phyloP scores from a whole-genome alignment of 768 basidiomycete genomes.

The Daedaleopsis nitida region DNA sequence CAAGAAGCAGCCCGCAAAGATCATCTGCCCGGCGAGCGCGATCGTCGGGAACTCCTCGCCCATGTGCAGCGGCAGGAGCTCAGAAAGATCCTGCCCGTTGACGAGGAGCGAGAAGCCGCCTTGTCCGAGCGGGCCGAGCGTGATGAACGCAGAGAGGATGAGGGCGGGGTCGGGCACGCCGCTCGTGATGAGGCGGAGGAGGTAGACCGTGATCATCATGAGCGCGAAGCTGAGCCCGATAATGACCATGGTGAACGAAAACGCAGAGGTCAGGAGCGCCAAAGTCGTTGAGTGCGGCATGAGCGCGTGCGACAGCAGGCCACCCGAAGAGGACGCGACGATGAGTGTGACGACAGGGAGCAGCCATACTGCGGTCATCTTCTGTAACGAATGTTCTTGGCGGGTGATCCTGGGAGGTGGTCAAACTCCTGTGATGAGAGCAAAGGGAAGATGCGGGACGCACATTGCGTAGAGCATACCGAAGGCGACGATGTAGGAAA shows the following conservation, averaged over 20 bases:
- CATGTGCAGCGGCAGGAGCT: conserved; percentile 36
- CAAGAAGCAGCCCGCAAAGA: conserved; percentile 48
- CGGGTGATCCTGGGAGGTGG: conserved; percentile 40
- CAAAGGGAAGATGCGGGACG: conserved; percentile 16
- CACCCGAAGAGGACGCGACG: conserved; percentile 55
- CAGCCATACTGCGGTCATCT: conserved; percentile 49
- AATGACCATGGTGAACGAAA: conserved; percentile 46
- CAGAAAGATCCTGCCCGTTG: conserved; percentile 40
- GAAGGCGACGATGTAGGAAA: conserved; percentile 46
- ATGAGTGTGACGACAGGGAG: conserved; percentile 54
- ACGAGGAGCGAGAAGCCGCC: conserved; percentile 48
- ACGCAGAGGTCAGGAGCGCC: conserved; percentile 44
- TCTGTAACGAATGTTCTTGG: conserved; percentile 43
- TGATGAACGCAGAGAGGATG: conserved; percentile 48
- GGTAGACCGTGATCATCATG: conserved; percentile 51
- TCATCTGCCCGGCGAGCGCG: conserved; percentile 40
- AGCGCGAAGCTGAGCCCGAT: conserved; percentile 50
- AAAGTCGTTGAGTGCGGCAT: conserved; percentile 36
- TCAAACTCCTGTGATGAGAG: not conserved
- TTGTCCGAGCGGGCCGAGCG: conserved; percentile 56
- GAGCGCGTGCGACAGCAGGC: conserved; percentile 44
- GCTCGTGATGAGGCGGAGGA: conserved; percentile 44
- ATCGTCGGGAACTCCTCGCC: conserved; percentile 35
- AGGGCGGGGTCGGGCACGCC: conserved; percentile 42
- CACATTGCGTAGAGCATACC: conserved; percentile 55